These are phyloP conservation scores for Candida sp. DNA, from an alignment of 1,139 yeast species.

Conservation along the genomic window DNA sequence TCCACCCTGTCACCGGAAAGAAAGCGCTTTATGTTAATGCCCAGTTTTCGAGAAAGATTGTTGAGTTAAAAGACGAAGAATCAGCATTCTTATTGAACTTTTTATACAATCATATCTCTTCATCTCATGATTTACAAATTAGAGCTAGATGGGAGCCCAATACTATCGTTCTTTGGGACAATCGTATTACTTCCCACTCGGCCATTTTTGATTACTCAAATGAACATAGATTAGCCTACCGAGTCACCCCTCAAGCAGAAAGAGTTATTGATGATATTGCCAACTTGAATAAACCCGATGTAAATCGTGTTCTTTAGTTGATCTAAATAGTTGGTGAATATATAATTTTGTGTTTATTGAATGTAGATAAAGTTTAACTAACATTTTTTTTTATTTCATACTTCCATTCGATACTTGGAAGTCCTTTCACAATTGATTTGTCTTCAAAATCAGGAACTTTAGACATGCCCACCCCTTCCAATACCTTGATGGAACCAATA, in stretches of 20 bases:
- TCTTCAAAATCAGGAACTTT: not conserved
- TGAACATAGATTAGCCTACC: conserved; percentile 60
- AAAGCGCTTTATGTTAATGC: conserved; percentile 59
- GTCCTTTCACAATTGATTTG: not conserved
- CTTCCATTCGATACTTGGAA: not conserved
- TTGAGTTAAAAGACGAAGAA: conserved; percentile 65
- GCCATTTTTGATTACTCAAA: conserved; percentile 64
- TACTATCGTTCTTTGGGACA: conserved; percentile 73
- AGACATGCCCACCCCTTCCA: not conserved
- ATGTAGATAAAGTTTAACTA: too few relatives aligned
- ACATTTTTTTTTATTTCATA: not conserved
- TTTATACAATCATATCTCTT: conserved; percentile 48
- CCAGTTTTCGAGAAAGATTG: conserved; percentile 59
- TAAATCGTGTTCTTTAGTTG: conserved; percentile 7
- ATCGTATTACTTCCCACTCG: conserved; percentile 60
- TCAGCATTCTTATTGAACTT: conserved; percentile 53
- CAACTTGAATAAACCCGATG: conserved; percentile 24
- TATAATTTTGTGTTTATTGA: too few relatives aligned
- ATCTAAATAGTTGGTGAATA: too few relatives aligned
- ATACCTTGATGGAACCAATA: not conserved
- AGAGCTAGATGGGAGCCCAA: conserved; percentile 40
- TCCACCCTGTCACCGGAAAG: conserved; percentile 65
- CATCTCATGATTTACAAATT: conserved; percentile 35
- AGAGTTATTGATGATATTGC: conserved; percentile 32
- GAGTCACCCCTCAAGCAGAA: conserved; percentile 67